Evolutionary conservation across 192 early-diverging fungal genomes (phyloP).

Genomic region (Radiomyces spectabilis): DNA sequence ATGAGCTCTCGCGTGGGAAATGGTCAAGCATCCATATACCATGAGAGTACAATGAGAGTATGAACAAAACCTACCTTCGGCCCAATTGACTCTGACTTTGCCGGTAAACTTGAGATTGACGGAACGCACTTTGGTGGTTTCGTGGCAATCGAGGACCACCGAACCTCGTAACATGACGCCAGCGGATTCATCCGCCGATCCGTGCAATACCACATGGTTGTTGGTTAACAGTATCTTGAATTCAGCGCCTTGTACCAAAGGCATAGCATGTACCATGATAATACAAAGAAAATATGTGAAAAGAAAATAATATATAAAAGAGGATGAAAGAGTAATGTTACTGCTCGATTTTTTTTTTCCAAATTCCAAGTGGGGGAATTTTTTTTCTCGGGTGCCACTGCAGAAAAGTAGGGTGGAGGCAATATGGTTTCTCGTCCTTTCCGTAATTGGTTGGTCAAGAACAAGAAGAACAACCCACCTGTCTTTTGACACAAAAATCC

Average conservation of each 20-base stretch:
- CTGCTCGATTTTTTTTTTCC: too few relatives aligned
- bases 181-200: constrained; percentile 29
- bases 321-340: too few relatives aligned
- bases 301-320: too few relatives aligned
- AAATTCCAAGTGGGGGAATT: too few relatives aligned
- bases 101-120: constrained; percentile 44
- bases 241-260: not conserved
- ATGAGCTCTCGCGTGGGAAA: too few relatives aligned
- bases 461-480: too few relatives aligned
- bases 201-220: constrained; percentile 30
- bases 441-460: too few relatives aligned
- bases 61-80: constrained; percentile 39
- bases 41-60: not conserved
- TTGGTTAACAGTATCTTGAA: constrained; percentile 24
- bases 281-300: too few relatives aligned
- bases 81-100: constrained; percentile 41
- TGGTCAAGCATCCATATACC: not conserved
- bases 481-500: too few relatives aligned
- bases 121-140: constrained; percentile 39
- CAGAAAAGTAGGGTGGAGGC: too few relatives aligned
- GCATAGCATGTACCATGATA: constrained; percentile 14
- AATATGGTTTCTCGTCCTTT: too few relatives aligned
- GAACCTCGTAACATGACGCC: constrained; percentile 45
- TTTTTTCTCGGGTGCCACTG: too few relatives aligned
- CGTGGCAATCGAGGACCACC: constrained; percentile 35